A percentile compares a stretch with the other conserved stretches of the same genome.
These are phyloP conservation scores for Thymus quinquecostatus DNA, from an alignment of 257 asterid genomes.

Conservation along the genomic window DNA sequence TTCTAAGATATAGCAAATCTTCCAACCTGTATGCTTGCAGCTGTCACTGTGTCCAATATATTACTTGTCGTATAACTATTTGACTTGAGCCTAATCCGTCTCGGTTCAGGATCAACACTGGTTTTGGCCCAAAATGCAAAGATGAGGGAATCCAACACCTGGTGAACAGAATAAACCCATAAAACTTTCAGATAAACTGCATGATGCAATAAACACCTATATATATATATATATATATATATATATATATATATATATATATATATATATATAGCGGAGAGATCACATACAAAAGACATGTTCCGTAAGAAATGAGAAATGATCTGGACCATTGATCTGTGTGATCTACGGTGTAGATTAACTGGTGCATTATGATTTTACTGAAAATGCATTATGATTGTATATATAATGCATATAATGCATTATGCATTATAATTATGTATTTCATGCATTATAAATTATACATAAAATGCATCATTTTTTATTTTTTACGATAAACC, in stretches of 20 bases:
- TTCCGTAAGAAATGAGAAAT: no score
- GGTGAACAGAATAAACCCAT: constrained; percentile 13
- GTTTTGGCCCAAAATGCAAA: constrained; percentile 91
- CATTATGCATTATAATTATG: no score
- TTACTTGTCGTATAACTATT: constrained; percentile 80
- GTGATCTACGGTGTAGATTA: no score
- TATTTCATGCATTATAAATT: no score
- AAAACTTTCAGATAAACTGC: background rate
- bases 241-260: background rate
- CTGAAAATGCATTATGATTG: no score
- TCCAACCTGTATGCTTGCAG: constrained; percentile 88
- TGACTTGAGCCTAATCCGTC: constrained; percentile 79
- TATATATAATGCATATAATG: no score
- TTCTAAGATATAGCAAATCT: background rate
- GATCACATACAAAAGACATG: no score
- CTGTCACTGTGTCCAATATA: constrained; percentile 81
- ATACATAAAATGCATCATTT: no score
- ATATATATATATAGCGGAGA: background rate
- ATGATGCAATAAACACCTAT: constrained; percentile 8
- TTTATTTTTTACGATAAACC: no score
- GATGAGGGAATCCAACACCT: constrained; percentile 82
- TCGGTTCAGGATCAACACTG: constrained; percentile 68
- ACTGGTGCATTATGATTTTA: no score
- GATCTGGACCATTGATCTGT: no score
- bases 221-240: background rate